phyloP scores from a whole-genome alignment of 768 basidiomycete genomes.

The Boletus sp. region DNA sequence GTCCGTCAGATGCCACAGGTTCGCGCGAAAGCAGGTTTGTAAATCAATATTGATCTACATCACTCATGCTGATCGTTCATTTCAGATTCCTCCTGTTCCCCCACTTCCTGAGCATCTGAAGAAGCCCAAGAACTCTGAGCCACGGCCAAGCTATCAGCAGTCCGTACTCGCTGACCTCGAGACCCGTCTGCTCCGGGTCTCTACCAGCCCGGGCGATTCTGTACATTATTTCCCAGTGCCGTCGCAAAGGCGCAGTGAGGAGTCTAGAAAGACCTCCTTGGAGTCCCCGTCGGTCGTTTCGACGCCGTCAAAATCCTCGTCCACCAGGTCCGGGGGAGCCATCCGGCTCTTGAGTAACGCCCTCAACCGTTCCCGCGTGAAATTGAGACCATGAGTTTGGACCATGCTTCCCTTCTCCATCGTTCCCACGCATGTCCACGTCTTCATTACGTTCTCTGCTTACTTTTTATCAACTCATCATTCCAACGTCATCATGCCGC shows the following conservation, averaged over 20 bases:
- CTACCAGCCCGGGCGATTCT: conserved; percentile 27
- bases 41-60: neutral
- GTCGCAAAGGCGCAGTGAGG: conserved; percentile 31
- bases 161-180: conserved; percentile 31
- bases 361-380: conserved; percentile 22
- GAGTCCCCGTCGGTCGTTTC: conserved; percentile 31
- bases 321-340: conserved; percentile 21
- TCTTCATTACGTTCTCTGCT: conserved; percentile 6
- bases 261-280: conserved; percentile 23
- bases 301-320: conserved; percentile 15
- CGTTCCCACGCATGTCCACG: conserved; percentile 5
- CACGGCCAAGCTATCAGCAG: conserved; percentile 29
- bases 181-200: conserved; percentile 26
- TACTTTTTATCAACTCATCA: conserved; percentile 19
- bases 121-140: conserved; percentile 9
- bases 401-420: neutral
- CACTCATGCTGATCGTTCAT: neutral
- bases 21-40: conserved; percentile 23
- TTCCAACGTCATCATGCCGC: conserved; percentile 2
- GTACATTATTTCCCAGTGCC: conserved; percentile 35
- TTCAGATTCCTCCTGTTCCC: conserved; percentile 25
- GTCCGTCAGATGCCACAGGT: conserved; percentile 20
- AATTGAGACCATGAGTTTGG: conserved; percentile 10
- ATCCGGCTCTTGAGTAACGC: conserved; percentile 19
- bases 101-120: conserved; percentile 27